Base-by-base conservation (phyloP, 2,329 filamentous ascomycete genomes). In the Didymella glomerata region DNA sequence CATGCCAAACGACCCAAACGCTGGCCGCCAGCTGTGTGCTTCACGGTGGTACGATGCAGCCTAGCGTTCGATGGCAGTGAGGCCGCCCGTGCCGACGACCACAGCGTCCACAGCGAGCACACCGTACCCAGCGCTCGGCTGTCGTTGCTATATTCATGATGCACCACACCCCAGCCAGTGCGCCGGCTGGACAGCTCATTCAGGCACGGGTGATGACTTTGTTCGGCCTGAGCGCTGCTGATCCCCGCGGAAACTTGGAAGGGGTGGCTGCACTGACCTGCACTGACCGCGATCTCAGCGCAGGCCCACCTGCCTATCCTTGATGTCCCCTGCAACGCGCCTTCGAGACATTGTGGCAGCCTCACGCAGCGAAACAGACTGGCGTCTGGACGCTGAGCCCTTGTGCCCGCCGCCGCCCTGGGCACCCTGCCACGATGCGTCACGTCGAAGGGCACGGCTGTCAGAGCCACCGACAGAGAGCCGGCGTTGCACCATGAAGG, bases 21-120 rank as follows among this genome's bases (percentile, higher is more conserved):
- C 66, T 72, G 68, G 71, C 63, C 68, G 72, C 73, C 69, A 68
- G 66, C 70, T 67, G 62, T 68, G 64, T 75, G 69, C 74, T 68
- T 74, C 74, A 71, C 66, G 54, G 63, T 32, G 34, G 51, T 47
- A 42, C 48, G 25, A 52, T 52, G 51, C 47, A 52, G 38, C 30
- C 36, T 57, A 57, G 53, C 45, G 48, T 57, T 55, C 60, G 60
- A 48, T 50, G 62, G 57, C 60, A 61, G 57, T 57, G 61, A 61
- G 55, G 54, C 55, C 54, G 66, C 58, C 60, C 52, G 65, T 64
- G 67, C 64, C 62, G 65, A 62, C 48, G 28, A 50, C 32, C 51
- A 57, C 57, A 57, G 47, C 41, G 28, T 41, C 44, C 9, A 28
- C 40, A 42, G 41, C 34, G 27, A 54, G 49, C 46, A 58, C 56